phyloP scores from a whole-genome alignment of 805 yeast species.

The Kodamaea jinghongensis region DNA sequence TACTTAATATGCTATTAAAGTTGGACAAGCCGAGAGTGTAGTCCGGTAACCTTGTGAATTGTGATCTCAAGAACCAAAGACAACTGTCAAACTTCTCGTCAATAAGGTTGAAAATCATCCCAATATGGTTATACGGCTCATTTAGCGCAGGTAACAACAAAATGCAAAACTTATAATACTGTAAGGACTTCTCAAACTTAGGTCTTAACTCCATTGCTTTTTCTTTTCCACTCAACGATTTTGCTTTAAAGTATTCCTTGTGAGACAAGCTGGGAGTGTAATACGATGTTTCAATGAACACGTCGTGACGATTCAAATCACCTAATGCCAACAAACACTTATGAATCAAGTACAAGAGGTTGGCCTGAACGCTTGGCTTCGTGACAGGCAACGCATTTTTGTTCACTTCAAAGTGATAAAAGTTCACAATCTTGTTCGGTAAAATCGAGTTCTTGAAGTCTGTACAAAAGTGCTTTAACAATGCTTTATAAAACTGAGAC shows the following conservation, averaged over 20 bases:
- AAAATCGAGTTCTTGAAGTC: constrained; percentile 33
- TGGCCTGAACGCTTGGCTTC: constrained; percentile 24
- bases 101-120: constrained; percentile 40
- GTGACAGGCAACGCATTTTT: constrained; percentile 12
- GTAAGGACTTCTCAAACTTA: constrained; percentile 24
- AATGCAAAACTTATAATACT: constrained; percentile 49
- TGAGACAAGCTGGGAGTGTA: constrained; percentile 32
- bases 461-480: constrained; percentile 41
- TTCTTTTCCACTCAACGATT: constrained; percentile 25
- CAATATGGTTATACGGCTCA: constrained; percentile 62
- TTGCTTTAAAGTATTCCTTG: constrained; percentile 28
- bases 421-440: constrained; percentile 31
- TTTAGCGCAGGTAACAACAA: constrained; percentile 64
- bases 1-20: constrained; percentile 37
- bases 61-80: constrained; percentile 55
- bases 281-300: constrained; percentile 46
- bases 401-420: constrained; percentile 23
- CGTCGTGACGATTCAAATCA: constrained; percentile 55
- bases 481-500: constrained; percentile 44
- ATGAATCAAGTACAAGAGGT: constrained; percentile 43
- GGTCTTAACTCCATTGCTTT: constrained; percentile 41
- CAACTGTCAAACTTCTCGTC: constrained; percentile 48
- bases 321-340: constrained; percentile 54
- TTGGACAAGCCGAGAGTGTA: constrained; percentile 47
- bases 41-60: constrained; percentile 49